phyloP scores from a whole-genome alignment of 2,329 filamentous ascomycete genomes.

The Erysiphe pulchra region DNA sequence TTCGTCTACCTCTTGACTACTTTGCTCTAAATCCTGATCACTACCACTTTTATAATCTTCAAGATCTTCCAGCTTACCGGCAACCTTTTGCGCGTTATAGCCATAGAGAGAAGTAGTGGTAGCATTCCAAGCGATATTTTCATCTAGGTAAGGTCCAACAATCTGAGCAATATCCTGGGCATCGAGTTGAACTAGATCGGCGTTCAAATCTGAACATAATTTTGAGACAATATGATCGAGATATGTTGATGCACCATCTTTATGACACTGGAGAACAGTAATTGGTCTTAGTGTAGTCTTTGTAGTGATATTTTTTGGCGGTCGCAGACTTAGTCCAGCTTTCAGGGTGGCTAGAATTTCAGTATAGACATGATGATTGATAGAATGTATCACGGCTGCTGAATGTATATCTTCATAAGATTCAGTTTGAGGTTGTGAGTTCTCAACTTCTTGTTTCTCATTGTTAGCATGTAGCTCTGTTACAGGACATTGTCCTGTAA shows the following conservation, averaged over 20 bases:
- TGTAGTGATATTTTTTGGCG: conserved; percentile 15
- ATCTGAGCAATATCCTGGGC: conserved; percentile 46
- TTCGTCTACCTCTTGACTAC: conserved; percentile 9
- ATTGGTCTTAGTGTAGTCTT: conserved; percentile 23
- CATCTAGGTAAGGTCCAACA: conserved; percentile 42
- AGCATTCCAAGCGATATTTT: conserved; percentile 21
- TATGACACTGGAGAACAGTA: conserved; percentile 31
- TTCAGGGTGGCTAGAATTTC: conserved; percentile 22
- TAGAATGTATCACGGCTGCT: conserved; percentile 4
- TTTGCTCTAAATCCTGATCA: conserved; percentile 18
- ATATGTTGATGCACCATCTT: conserved; percentile 24
- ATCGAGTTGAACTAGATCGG: conserved; percentile 42
- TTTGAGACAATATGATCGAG: conserved; percentile 36
- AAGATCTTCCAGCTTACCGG: conserved; percentile 24
- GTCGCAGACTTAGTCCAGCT: conserved; percentile 21
- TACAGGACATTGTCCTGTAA: neutral
- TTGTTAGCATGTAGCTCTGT: neutral
- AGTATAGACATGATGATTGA: conserved; percentile 11
- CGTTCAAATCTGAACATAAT: conserved; percentile 31
- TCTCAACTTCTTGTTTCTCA: neutral
- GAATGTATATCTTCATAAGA: neutral
- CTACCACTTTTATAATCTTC: conserved; percentile 16
- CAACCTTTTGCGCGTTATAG: conserved; percentile 28
- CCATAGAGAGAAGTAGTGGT: conserved; percentile 27
- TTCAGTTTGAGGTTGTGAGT: neutral